Evolutionary conservation across 495 filamentous ascomycete genomes (phyloP), one percentile per base, ranked within the genome.

Genomic region (Xeromyces bisporus): DNA sequence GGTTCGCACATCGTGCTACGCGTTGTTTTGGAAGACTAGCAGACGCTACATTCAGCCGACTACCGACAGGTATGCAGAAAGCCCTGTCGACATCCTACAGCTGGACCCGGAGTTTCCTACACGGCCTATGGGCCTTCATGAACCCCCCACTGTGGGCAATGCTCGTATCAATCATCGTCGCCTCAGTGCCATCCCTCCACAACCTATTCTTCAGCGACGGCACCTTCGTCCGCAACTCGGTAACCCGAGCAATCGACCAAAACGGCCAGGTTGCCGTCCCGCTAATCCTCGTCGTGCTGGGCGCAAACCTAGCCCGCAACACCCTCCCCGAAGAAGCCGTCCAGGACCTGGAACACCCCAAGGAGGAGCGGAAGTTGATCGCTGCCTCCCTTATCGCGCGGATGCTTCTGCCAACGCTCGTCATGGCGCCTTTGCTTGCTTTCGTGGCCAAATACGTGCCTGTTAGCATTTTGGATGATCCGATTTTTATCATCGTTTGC

Each of bases 61-160:
- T 93, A 6, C 82, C 84, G 3, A 33, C 33, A 3, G 55, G 69
- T 3, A 15, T 77, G 1, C 77, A 81, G 43, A 66, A 54, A 14
- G 32, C 42, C 0, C 47, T 86, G 3, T 48, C 55, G 4, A 53
- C 44, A 11, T 35, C 62, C n/a, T 48, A 53, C 21, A 48, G 40
- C 17, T 55, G 54, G 16, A 18, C 58, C 32, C 23, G 44, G n/a
- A 62, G 61, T 8, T 77, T 87, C 43, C 47, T 69, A 31, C 40
- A 50, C 23, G 84, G 82, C 18, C 38, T 79, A 6, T 85, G 79
- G 80, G 77, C 78, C 21, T 89, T 93, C 53, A 96, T 97, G 89
- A 97, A 96, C 53, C 87, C 89, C 4, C 91, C 89, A 0, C 71
- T 97, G 1, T 96, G 86, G 83, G 87, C 89, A 7, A 96, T 97